phyloP scores from a whole-genome alignment of 257 asterid genomes.

The Verbena officinalis region DNA sequence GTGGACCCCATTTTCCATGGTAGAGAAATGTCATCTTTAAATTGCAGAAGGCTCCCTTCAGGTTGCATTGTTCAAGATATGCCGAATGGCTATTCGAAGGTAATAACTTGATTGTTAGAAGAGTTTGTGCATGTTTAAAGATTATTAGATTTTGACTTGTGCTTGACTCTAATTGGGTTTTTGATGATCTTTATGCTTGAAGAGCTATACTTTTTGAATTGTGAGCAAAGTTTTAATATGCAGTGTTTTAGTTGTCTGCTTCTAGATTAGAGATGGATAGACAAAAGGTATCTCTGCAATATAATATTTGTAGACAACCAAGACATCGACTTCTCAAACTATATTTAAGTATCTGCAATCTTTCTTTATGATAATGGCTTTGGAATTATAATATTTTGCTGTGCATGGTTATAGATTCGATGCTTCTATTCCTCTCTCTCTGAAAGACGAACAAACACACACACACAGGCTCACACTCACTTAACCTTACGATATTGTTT shows the following conservation, averaged over 20 bases:
- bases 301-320: constrained; percentile 24
- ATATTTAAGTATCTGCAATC: constrained; percentile 2
- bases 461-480: background rate
- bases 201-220: background rate
- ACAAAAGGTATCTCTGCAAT: constrained; percentile 34
- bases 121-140: constrained; percentile 1
- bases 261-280: constrained; percentile 29
- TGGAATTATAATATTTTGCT: constrained; percentile 19
- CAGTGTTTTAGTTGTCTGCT: constrained; percentile 21
- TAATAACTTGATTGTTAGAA: constrained; percentile 19
- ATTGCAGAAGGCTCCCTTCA: constrained; percentile 86
- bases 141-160: constrained; percentile 17
- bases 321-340: constrained; percentile 11
- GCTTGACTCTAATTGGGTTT: background rate
- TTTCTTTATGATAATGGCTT: constrained; percentile 13
- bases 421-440: constrained; percentile 20
- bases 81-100: constrained; percentile 81
- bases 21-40: constrained; percentile 31
- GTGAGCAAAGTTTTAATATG: constrained; percentile 3
- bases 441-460: background rate
- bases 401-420: constrained; percentile 4
- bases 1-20: constrained; percentile 52
- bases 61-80: constrained; percentile 77
- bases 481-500: too few relatives aligned
- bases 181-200: background rate